Evolutionary conservation across 2,329 filamentous ascomycete species (phyloP).

Genomic region (Alternaria longipes): DNA sequence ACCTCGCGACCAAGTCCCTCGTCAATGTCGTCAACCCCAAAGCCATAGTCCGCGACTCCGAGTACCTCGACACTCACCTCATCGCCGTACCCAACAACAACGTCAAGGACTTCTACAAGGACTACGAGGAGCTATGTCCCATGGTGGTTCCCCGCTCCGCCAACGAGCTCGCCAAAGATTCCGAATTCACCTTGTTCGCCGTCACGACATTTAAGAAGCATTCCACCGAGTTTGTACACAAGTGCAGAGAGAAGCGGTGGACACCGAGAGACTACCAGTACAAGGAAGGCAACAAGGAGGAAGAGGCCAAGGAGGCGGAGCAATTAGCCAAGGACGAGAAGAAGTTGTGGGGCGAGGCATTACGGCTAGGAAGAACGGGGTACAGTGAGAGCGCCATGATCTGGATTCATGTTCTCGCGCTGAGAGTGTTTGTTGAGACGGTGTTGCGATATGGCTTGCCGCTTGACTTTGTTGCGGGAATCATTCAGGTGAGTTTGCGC

Average conservation of each 20-base stretch:
- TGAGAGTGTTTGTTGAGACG: constrained; percentile 96
- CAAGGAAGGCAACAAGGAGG: constrained; percentile 86
- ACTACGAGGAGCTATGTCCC: constrained; percentile 85
- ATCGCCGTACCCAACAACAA: constrained; percentile 83
- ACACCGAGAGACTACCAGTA: constrained; percentile 94
- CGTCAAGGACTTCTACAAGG: constrained; percentile 87
- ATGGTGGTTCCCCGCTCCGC: constrained; percentile 96
- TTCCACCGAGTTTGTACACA: constrained; percentile 85
- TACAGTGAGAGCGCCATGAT: constrained; percentile 97
- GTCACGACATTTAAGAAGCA: constrained; percentile 96
- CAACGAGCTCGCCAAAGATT: constrained; percentile 79
- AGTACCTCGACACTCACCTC: constrained; percentile 96
- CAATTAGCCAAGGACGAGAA: constrained; percentile 83
- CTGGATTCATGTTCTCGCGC: constrained; percentile 89
- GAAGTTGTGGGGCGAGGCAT: constrained; percentile 90
- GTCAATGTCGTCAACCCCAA: constrained; percentile 83
- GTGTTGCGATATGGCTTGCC: constrained; percentile 96
- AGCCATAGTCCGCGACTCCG: constrained; percentile 82
- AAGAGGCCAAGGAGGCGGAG: constrained; percentile 87
- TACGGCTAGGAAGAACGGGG: constrained; percentile 86
- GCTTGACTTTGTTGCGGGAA: constrained; percentile 83
- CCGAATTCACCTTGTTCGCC: constrained; percentile 87
- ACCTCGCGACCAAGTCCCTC: constrained; percentile 92
- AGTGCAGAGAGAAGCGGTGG: constrained; percentile 92
- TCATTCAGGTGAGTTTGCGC: constrained; percentile 73